These are phyloP conservation scores for Asterochloris sp. DNA, from an alignment of 139 green algal genomes.

Conservation along the genomic window DNA sequence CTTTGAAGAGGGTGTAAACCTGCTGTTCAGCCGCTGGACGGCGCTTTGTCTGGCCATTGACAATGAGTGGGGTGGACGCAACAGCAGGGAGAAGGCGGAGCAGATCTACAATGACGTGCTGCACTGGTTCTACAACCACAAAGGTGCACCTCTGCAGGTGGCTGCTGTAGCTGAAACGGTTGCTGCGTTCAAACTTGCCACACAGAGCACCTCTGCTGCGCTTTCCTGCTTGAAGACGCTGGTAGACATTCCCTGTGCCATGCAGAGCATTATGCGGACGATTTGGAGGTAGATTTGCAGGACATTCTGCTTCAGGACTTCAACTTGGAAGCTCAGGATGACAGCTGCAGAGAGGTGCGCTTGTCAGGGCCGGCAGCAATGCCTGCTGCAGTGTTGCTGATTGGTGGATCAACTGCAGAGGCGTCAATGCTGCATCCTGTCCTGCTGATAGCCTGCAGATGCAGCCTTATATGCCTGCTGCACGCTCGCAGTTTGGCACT, in stretches of 20 bases:
- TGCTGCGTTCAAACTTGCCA: background rate
- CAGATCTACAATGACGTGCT: slow-evolving; percentile 67
- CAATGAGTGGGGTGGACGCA: slow-evolving; percentile 81
- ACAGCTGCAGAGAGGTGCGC: slow-evolving; percentile 44
- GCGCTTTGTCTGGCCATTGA: slow-evolving; percentile 83
- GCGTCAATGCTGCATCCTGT: too few relatives aligned
- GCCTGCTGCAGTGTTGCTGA: too few relatives aligned
- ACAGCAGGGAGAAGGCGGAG: slow-evolving; percentile 72
- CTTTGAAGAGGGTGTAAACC: slow-evolving; percentile 72
- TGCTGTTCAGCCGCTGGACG: slow-evolving; percentile 80
- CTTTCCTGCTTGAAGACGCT: background rate
- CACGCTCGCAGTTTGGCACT: background rate
- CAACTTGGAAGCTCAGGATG: slow-evolving; percentile 71
- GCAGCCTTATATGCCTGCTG: background rate
- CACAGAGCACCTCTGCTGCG: background rate
- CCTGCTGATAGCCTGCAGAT: background rate
- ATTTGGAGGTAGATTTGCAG: slow-evolving; percentile 69
- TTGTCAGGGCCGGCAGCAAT: too few relatives aligned
- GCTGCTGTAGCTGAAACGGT: background rate
- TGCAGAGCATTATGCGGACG: slow-evolving; percentile 71
- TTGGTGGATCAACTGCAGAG: too few relatives aligned
- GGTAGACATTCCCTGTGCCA: background rate
- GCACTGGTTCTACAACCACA: slow-evolving; percentile 81
- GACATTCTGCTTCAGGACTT: slow-evolving; percentile 67
- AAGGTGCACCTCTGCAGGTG: slow-evolving; percentile 41